These are phyloP conservation scores for Neckera pumila DNA, from an alignment of 225 moss, liverwort and hornwort species.

Conservation along the genomic window DNA sequence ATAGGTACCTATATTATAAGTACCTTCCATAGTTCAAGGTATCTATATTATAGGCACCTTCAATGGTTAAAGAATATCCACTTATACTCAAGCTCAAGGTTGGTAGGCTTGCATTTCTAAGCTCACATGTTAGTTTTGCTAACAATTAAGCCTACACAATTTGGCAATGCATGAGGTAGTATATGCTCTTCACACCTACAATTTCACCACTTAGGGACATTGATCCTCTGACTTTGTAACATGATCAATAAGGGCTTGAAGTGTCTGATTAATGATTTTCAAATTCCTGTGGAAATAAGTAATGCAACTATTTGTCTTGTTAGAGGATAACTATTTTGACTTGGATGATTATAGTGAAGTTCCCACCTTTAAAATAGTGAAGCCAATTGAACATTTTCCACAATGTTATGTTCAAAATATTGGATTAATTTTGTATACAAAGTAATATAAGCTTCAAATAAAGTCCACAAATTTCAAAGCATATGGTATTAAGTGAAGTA, in stretches of 20 bases:
- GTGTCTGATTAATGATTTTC: not conserved
- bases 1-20: too few relatives aligned
- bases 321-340: not conserved
- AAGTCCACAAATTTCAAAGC: not conserved
- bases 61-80: too few relatives aligned
- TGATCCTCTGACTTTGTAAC: too few relatives aligned
- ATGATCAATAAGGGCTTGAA: too few relatives aligned
- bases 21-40: too few relatives aligned
- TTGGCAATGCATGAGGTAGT: not conserved
- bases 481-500: not conserved
- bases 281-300: rapidly evolving
- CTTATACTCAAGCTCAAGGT: too few relatives aligned
- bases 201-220: rapidly evolving
- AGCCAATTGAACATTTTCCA: not conserved
- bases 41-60: too few relatives aligned
- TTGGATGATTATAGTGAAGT: rapidly evolving
- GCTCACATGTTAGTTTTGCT: not conserved
- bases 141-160: rapidly evolving
- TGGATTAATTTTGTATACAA: not conserved
- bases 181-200: rapidly evolving
- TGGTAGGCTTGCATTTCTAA: too few relatives aligned
- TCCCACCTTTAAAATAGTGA: rapidly evolving
- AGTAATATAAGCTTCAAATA: not conserved
- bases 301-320: not conserved
- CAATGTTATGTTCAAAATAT: rapidly evolving